Base-by-base conservation (phyloP, 768 basidiomycete genomes). In the Fibroporia radiculosa region DNA sequence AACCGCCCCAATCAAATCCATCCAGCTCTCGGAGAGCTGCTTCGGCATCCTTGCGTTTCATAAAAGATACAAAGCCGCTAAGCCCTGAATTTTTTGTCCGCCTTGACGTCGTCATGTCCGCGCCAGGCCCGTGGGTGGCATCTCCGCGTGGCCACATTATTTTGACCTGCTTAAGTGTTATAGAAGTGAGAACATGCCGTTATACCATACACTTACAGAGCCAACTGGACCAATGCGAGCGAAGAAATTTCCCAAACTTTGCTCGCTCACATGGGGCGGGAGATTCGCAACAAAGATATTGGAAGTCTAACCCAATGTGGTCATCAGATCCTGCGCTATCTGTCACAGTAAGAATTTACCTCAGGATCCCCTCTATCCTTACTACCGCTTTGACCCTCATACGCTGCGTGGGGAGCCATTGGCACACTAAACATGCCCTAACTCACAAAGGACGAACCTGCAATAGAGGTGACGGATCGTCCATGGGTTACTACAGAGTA, bases 101-200 rank as follows among this genome's bases (percentile, higher is more conserved):
- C 33, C 92, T 74, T 13, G 80, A 74, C 6, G 75, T 64, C 19
- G 83, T 84, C 75, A 90, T 85, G 35, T 88, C 83, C 19, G 79
- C 75, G 2, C 83, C 88, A 38, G 84, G 81, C 24, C 84, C 82
- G 5, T 64, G 51, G 2, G 74, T 71, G 14, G 66, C 73, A 57
- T 93, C 91, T 10, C 80, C 77, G 31, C 95, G 81, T n/a, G 93
- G 95, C 93, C 93, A 98, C 93, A 98, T 97, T 52, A 98, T 82
- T 71, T 95, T 92, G 34, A 93, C 88, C 89, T 92, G 44, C 48
- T 20, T 13, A 46, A 16, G 16, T 25, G 12, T 24, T 13, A 35
- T 36, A 38, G 52, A 6, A 28, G 33, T 42, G 42, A 1, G 22
- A 32, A 18, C n/a, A 27, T 14, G 2, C 28, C 29, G 47, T 11